Conservation (phyloP, 371 early-diverging fungal species). For the Mucor sp. region DNA sequence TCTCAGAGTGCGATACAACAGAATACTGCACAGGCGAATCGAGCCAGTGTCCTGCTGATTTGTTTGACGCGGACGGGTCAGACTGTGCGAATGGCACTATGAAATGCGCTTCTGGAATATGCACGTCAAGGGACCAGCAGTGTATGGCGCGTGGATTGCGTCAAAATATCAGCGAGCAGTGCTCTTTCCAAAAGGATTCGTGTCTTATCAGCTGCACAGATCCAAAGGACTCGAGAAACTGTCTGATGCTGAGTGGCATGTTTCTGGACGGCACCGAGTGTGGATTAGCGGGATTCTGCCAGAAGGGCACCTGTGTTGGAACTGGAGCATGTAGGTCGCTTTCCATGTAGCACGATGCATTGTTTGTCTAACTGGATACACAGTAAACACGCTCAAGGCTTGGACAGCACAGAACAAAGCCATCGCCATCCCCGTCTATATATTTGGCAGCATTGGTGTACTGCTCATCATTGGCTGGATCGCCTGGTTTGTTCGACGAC, state of each 20-base stretch:
- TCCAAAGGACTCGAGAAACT: conserved; percentile 51
- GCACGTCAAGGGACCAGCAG: conserved; percentile 87
- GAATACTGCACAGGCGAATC: conserved; percentile 83
- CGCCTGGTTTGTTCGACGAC: conserved; percentile 28
- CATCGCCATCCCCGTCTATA: conserved; percentile 60
- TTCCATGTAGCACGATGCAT: not conserved
- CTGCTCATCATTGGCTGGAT: conserved; percentile 34
- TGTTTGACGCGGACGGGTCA: conserved; percentile 68
- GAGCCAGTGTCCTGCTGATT: conserved; percentile 76
- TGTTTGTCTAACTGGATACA: not conserved
- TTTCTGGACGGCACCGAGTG: conserved; percentile 93
- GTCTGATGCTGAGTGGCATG: conserved; percentile 69
- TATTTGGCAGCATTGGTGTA: conserved; percentile 52
- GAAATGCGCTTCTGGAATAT: conserved; percentile 86
- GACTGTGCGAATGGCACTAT: conserved; percentile 63
- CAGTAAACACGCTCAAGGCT: conserved; percentile 45
- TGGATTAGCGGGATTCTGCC: conserved; percentile 74
- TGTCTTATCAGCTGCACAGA: conserved; percentile 75
- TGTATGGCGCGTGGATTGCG: conserved; percentile 69
- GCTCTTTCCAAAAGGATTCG: conserved; percentile 55
- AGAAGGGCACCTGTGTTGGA: conserved; percentile 47
- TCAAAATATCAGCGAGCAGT: conserved; percentile 51
- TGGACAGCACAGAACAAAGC: conserved; percentile 55
- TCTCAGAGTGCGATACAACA: conserved; percentile 81
- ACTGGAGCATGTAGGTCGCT: conserved; percentile 45